phyloP scores from a whole-genome alignment of 441 rosid genomes.

The Erodium trifolium region DNA sequence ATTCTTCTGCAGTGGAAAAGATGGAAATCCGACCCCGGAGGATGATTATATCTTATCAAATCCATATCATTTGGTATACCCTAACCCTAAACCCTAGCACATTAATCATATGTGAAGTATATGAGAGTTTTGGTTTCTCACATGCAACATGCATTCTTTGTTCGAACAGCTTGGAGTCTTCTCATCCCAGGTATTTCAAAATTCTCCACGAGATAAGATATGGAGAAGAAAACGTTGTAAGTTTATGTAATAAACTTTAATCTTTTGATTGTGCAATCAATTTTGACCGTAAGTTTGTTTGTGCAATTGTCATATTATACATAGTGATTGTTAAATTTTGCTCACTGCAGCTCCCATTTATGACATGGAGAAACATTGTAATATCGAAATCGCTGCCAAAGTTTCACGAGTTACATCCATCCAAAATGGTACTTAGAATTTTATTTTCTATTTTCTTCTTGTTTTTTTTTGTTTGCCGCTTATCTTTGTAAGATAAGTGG shows the following conservation, averaged over 20 bases:
- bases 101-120: neutral
- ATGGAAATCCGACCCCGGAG: conserved; percentile 59
- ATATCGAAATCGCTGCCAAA: conserved; percentile 89
- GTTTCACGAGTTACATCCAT: conserved; percentile 43
- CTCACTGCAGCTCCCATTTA: conserved; percentile 66
- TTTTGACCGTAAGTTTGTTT: conserved; percentile 2
- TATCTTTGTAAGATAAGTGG: neutral
- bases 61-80: conserved; percentile 90
- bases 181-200: conserved; percentile 93
- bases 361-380: conserved; percentile 95
- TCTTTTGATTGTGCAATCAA: conserved; percentile 4
- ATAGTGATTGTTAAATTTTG: conserved; percentile 17
- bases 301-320: conserved; percentile 10
- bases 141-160: conserved; percentile 20
- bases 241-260: conserved; percentile 16
- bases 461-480: neutral
- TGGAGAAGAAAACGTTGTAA: conserved; percentile 77
- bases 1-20: conserved; percentile 51
- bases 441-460: neutral
- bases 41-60: conserved; percentile 81
- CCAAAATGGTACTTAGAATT: conserved; percentile 43
- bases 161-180: conserved; percentile 85
- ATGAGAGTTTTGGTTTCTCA: conserved; percentile 16
- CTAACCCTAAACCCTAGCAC: conserved; percentile 6
- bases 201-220: conserved; percentile 66